Evolutionary conservation across 148 eudicot species (phyloP).

Genomic region (Arctostaphylos glauca): DNA sequence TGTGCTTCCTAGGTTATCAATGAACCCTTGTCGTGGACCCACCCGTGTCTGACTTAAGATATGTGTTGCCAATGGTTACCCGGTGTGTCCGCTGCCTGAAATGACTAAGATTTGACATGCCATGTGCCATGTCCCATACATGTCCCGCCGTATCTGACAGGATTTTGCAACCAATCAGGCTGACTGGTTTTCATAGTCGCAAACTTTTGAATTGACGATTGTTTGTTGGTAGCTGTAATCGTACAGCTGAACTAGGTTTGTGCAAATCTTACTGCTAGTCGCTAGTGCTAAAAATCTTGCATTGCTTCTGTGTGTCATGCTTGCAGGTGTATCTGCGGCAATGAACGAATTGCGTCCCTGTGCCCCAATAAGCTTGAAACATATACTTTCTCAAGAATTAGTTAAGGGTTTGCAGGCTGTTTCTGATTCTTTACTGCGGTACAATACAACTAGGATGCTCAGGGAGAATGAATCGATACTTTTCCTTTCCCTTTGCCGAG

Average conservation of each 20-base stretch:
- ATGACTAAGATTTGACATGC: neutral
- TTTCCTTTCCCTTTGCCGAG: constrained; percentile 90
- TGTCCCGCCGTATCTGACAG: neutral
- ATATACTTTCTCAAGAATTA: constrained; percentile 87
- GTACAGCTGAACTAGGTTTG: constrained; percentile 1
- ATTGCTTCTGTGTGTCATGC: neutral
- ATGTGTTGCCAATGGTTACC: neutral
- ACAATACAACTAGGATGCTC: constrained; percentile 79
- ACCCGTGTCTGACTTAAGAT: neutral
- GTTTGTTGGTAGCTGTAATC: neutral
- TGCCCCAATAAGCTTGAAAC: constrained; percentile 89
- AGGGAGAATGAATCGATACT: constrained; percentile 79
- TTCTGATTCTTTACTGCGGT: constrained; percentile 79
- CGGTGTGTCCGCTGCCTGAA: neutral
- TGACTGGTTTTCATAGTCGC: neutral
- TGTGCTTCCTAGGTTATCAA: neutral
- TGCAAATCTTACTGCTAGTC: neutral
- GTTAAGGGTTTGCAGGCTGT: constrained; percentile 79
- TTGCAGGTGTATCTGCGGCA: constrained; percentile 85
- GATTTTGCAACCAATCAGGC: neutral
- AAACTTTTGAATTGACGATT: neutral
- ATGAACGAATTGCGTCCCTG: constrained; percentile 98
- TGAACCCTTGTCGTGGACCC: neutral
- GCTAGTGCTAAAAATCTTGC: constrained; percentile 5
- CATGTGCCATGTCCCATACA: neutral